Evolutionary conservation across 2,329 filamentous ascomycete species (phyloP), one percentile per base, ranked within the genome.

Genomic region (Orbilia quercus): DNA sequence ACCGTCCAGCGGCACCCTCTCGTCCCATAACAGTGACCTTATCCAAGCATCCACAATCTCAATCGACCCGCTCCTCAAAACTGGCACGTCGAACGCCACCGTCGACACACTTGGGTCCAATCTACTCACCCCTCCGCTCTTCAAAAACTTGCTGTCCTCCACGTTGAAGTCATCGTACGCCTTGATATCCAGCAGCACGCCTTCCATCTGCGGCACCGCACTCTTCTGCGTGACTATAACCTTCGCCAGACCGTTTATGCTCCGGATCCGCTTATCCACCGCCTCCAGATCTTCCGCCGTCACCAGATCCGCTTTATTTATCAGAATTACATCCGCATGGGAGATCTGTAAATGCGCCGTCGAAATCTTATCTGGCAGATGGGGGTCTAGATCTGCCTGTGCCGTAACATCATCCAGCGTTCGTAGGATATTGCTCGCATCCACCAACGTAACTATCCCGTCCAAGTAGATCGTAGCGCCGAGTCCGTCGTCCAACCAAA

Each of bases 401-500:
- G 82, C 78, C 1, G 82, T 82, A 73, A 72, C 76, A 64, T 96
- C 91, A 75, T 97, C 91, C 1, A 99, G 85, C 77, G 88, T 91
- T 75, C 85, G 88, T 2, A 96, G 80, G 20, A 99, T 90, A 78
- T 98, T 97, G 82, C 95, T 96, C 31, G 93, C 94, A 80, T 99
- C 95, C 18, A 99, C 91, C 0, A 99, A 84, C 0, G 95, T 98
- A 50, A 98, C 93, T 65, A 99, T 96, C 1, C 95, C 95, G 79
- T 99, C 95, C 0, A 99, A 87, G 80, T 96, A 99, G 78, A 99
- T 97, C 38, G 90, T 93, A 80, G 93, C 96, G 6, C 92, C 94
- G 1, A 99, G 85, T 0, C 93, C 95, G 76, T 98, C 94, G 78
- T 99, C 95, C 23, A 99, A 89, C 95, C 95, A 99, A 82, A 99